Percentiles rank a stretch among this genome's conserved stretches.
Conservation (phyloP, 768 basidiomycete genomes). For the Boletus patriciae region DNA sequence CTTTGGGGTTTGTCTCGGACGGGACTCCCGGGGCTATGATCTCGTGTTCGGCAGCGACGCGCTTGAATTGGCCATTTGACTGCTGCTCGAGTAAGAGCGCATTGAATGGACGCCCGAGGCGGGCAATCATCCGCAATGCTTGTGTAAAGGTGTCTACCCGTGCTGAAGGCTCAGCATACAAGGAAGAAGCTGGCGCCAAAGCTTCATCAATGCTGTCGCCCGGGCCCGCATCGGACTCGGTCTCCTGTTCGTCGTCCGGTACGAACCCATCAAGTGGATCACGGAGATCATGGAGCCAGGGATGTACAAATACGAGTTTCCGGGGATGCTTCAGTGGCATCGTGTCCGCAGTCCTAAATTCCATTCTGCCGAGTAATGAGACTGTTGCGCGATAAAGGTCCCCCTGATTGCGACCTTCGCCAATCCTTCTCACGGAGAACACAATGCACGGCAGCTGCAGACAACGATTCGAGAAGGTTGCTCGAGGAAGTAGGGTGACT, state of each 20-base stretch:
- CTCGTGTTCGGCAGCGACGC: conserved; percentile 5
- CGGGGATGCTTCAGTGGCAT: too few relatives aligned
- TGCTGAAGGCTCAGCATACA: neutral
- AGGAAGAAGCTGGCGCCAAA: neutral
- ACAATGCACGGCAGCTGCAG: neutral
- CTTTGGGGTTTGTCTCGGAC: neutral
- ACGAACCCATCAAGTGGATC: neutral
- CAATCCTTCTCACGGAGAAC: neutral
- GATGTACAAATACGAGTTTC: conserved; percentile 1
- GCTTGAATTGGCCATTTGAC: conserved; percentile 17
- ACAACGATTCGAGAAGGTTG: too few relatives aligned
- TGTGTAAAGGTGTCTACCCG: neutral
- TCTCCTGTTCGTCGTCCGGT: neutral
- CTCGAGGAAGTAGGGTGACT: too few relatives aligned
- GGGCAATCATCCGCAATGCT: conserved; percentile 1
- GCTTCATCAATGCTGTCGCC: neutral
- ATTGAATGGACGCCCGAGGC: neutral
- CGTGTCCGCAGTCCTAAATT: too few relatives aligned
- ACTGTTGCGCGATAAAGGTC: too few relatives aligned
- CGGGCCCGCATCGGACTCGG: neutral
- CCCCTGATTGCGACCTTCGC: too few relatives aligned
- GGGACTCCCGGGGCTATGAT: neutral
- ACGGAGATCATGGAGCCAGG: conserved; percentile 4
- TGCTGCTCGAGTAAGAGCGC: conserved; percentile 5
- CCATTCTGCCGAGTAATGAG: too few relatives aligned